These are phyloP conservation scores for Clohesyomyces aquaticus DNA, from an alignment of 495 filamentous ascomycete species.

Conservation along the genomic window DNA sequence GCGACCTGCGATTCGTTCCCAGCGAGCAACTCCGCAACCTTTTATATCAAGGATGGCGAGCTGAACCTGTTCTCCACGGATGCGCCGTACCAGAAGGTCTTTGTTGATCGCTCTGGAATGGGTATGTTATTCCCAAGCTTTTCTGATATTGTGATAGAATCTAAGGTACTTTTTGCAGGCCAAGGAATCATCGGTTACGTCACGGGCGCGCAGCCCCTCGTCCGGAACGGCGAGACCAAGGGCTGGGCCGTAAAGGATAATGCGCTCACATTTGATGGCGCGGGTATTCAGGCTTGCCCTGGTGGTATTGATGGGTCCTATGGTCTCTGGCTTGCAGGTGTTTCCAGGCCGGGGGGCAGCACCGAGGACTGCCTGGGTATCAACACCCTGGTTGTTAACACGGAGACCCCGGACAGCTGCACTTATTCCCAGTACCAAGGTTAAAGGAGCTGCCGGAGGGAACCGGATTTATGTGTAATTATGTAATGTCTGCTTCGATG, in stretches of 20 bases:
- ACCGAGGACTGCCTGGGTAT: constrained; percentile 53
- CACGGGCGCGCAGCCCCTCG: constrained; percentile 47
- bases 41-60: constrained; percentile 54
- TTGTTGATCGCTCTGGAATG: constrained; percentile 60
- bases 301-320: constrained; percentile 54
- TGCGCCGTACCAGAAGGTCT: constrained; percentile 53
- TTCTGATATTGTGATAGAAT: not conserved
- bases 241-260: constrained; percentile 52
- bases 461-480: no score
- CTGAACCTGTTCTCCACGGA: constrained; percentile 53
- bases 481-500: no score
- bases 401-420: constrained; percentile 1
- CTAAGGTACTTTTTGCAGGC: constrained; percentile 5
- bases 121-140: constrained; percentile 20
- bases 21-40: constrained; percentile 50
- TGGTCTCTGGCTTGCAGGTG: constrained; percentile 53
- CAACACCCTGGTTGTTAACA: constrained; percentile 27
- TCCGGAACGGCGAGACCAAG: constrained; percentile 51
- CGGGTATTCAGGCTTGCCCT: constrained; percentile 55
- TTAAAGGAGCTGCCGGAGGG: no score
- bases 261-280: constrained; percentile 50
- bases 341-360: constrained; percentile 53
- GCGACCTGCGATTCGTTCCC: constrained; percentile 55
- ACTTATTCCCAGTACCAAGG: constrained; percentile 12
- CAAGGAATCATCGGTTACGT: constrained; percentile 57